A percentile compares a stretch with the other conserved stretches of the same genome.
Conservation (phyloP, 148 eudicot species). For the Beta vulgaris region DNA sequence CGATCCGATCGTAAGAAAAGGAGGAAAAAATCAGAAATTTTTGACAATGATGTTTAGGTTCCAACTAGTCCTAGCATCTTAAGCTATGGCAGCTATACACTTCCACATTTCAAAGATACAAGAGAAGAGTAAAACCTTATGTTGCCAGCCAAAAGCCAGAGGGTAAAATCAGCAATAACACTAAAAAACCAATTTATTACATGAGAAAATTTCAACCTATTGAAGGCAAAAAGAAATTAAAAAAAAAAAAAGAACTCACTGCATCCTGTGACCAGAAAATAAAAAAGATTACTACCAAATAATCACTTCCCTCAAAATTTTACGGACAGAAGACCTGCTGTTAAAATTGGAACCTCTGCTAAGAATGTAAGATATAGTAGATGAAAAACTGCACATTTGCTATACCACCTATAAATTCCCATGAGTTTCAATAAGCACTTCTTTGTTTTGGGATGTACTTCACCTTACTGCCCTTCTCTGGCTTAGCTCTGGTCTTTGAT, state of each 20-base stretch:
- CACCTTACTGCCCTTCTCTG: slow-evolving; percentile 41
- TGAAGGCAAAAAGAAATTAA: background rate
- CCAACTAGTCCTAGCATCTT: too few relatives aligned
- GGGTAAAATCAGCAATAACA: background rate
- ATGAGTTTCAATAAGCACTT: slow-evolving; percentile 20
- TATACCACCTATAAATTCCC: slow-evolving; percentile 32
- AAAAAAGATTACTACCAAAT: slow-evolving; percentile 10
- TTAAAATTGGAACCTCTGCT: slow-evolving; percentile 45
- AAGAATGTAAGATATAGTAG: slow-evolving; percentile 26
- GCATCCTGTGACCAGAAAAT: slow-evolving; percentile 15
- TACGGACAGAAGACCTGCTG: slow-evolving; percentile 47
- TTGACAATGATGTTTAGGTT: too few relatives aligned
- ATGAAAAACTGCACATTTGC: slow-evolving; percentile 42
- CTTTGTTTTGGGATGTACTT: slow-evolving; percentile 59
- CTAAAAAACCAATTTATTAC: slow-evolving; percentile 27
- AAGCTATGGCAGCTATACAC: background rate
- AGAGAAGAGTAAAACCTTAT: background rate
- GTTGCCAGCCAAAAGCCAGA: background rate
- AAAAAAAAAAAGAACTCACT: background rate
- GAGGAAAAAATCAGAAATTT: too few relatives aligned
- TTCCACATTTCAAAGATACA: background rate
- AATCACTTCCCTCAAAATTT: slow-evolving; percentile 37
- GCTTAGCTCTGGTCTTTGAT: slow-evolving; percentile 37
- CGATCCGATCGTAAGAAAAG: too few relatives aligned
- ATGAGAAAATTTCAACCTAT: slow-evolving; percentile 13